These are phyloP conservation scores for Lepidium sativum DNA, from an alignment of 345 rosid genomes.

Conservation along the genomic window DNA sequence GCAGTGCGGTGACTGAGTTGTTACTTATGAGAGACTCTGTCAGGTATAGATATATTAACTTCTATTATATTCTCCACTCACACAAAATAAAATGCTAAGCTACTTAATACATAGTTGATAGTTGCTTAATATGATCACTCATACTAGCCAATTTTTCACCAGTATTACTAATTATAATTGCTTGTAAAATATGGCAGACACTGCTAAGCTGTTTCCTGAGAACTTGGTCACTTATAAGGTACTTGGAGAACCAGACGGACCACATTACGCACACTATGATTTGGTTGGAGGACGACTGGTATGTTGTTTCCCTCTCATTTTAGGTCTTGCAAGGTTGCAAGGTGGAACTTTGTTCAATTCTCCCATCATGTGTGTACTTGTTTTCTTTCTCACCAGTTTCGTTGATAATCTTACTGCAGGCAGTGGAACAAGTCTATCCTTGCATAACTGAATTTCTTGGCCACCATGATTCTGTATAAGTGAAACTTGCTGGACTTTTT, in stretches of 20 bases:
- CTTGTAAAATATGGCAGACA: slow-evolving; percentile 43
- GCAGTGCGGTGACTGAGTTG: neutral
- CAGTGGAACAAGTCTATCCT: slow-evolving; percentile 85
- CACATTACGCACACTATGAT: slow-evolving; percentile 33
- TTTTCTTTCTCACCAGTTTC: slow-evolving; percentile 4
- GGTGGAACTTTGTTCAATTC: slow-evolving; percentile 10
- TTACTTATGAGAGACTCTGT: neutral
- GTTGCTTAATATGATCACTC: neutral
- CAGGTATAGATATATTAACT: neutral
- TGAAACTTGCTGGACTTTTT: slow-evolving; percentile 1
- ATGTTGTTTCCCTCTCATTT: slow-evolving; percentile 16
- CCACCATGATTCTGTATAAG: slow-evolving; percentile 38
- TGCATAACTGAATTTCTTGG: slow-evolving; percentile 63
- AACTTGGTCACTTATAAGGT: slow-evolving; percentile 52
- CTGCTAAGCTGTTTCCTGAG: slow-evolving; percentile 57
- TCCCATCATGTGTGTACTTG: neutral
- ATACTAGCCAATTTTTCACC: neutral
- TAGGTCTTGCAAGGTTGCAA: neutral
- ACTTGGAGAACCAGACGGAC: slow-evolving; percentile 66
- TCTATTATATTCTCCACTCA: neutral
- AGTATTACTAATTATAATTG: neutral
- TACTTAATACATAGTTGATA: neutral
- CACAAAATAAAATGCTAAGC: neutral
- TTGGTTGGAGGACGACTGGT: slow-evolving; percentile 45
- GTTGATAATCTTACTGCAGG: slow-evolving; percentile 41